Base-by-base conservation (phyloP, 2,329 filamentous ascomycete species). In the Fusarium tuaranense region DNA sequence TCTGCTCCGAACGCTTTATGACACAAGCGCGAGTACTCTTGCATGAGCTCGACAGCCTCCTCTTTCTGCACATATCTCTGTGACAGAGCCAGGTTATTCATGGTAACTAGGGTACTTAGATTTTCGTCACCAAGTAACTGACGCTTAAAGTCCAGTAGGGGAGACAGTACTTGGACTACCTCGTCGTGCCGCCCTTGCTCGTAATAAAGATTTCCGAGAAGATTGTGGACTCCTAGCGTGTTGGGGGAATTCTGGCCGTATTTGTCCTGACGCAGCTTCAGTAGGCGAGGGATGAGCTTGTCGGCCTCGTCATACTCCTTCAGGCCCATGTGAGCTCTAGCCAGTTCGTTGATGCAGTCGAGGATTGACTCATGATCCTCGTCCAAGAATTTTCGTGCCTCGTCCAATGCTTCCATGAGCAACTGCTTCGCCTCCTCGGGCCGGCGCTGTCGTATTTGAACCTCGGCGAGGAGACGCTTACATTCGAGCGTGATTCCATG, bases 161-260 rank as follows among this genome's bases (percentile, higher is more conserved):
- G 7, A 25, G 27, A 34, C 4, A 2, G 5, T 5, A 12, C 5
- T 25, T 46, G 13, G 16, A 20, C 36, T 25, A 20, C 38, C 2
- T 65, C 27, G 25, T 27, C 38, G 27, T 14, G 16, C 9, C 25
- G 25, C n/a, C n/a, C n/a, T 20, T 44, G 51, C 0, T 2, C 0
- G 8, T 7, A 13, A 22, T 25, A 10, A 10, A 59, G 12, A 4
- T 16, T 7, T 1, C 16, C 46, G 5, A 30, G 32, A 30, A 3
- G 1, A 5, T 2, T 4, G 5, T 39, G 18, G 25, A 27, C 34
- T 1, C 0, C 0, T 5, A 30, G 25, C 8, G 34, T 53, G 2
- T 13, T 2, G 3, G 16, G 44, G 20, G 22, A 5, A 7, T 1
- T 30, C 22, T 32, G 18, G 3, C 34, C 46, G 3, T 7, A 4